Conservation (phyloP, 176 grass and related monocot species). For the Musa beccarii region DNA sequence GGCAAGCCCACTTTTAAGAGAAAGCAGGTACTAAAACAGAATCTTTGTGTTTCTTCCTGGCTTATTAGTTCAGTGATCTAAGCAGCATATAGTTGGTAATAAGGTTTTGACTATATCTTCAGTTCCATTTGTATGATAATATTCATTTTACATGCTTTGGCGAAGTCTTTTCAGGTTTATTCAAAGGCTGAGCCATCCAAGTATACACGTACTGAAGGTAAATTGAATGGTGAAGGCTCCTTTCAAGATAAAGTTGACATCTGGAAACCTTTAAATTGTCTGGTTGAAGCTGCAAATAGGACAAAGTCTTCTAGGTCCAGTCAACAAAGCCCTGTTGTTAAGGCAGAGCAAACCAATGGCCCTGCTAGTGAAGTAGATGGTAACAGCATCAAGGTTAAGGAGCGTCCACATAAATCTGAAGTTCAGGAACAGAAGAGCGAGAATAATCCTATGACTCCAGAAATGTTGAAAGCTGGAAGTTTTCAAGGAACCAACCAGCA, state of each 20-base stretch:
- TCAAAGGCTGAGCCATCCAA: slow-evolving; percentile 33
- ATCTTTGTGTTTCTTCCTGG: too few species aligned
- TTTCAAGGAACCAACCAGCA: slow-evolving; percentile 21
- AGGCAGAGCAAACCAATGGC: slow-evolving; percentile 39
- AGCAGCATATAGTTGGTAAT: too few species aligned
- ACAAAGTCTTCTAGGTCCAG: slow-evolving; percentile 42
- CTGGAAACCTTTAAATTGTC: slow-evolving; percentile 47
- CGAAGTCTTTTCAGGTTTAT: slow-evolving; percentile 35
- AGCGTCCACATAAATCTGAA: slow-evolving; percentile 30
- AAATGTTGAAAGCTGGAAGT: slow-evolving; percentile 21
- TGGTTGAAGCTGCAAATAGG: slow-evolving; percentile 39
- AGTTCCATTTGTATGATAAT: too few species aligned
- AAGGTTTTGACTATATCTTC: too few species aligned
- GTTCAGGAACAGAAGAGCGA: slow-evolving; percentile 33
- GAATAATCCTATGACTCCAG: slow-evolving; percentile 16
- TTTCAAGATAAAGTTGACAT: slow-evolving; percentile 43
- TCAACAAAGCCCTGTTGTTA: slow-evolving; percentile 20
- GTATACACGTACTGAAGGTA: slow-evolving; percentile 15
- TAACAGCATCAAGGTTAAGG: slow-evolving; percentile 24
- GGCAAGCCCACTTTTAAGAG: slow-evolving; percentile 40
- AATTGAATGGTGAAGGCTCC: slow-evolving; percentile 21
- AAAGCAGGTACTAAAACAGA: slow-evolving; percentile 33
- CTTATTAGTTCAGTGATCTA: too few species aligned
- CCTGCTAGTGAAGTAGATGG: slow-evolving; percentile 28
- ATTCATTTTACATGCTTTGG: too few species aligned